phyloP scores from a whole-genome alignment of 257 asterid species.

The Lycium barbarum region DNA sequence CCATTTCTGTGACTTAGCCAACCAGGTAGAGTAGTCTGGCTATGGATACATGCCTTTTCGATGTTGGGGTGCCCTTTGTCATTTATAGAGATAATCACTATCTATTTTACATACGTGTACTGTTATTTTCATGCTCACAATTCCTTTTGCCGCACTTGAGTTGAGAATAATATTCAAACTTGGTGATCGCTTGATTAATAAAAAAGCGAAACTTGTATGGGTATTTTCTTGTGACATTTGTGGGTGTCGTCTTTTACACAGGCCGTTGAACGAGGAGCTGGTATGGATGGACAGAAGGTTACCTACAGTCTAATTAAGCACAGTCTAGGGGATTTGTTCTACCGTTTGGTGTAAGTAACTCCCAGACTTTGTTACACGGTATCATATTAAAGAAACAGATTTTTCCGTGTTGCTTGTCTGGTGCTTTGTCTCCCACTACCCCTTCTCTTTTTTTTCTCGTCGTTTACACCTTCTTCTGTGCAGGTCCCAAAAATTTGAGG shows the following conservation, averaged over 20 bases:
- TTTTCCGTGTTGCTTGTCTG: neutral
- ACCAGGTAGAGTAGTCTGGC: conserved; percentile 64
- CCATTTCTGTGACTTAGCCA: conserved; percentile 93
- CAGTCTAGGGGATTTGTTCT: conserved; percentile 86
- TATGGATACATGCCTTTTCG: neutral
- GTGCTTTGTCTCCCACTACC: neutral
- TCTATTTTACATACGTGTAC: neutral
- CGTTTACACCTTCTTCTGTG: conserved; percentile 1
- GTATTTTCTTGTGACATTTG: conserved; percentile 13
- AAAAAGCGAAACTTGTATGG: neutral
- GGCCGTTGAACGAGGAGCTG: conserved; percentile 98
- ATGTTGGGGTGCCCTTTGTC: neutral
- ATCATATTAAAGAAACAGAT: neutral
- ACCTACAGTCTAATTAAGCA: conserved; percentile 89
- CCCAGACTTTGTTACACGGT: neutral
- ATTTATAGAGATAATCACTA: neutral
- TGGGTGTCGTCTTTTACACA: conserved; percentile 39
- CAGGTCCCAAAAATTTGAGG: conserved; percentile 99
- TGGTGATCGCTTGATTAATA: neutral
- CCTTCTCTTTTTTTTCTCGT: neutral
- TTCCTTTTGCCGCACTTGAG: neutral
- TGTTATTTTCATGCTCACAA: neutral
- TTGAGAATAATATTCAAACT: conserved; percentile 9
- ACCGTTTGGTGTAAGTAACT: conserved; percentile 88
- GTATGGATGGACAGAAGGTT: conserved; percentile 95